These are phyloP conservation scores for Solanum clarkiae DNA, from an alignment of 257 asterid species.

Conservation along the genomic window DNA sequence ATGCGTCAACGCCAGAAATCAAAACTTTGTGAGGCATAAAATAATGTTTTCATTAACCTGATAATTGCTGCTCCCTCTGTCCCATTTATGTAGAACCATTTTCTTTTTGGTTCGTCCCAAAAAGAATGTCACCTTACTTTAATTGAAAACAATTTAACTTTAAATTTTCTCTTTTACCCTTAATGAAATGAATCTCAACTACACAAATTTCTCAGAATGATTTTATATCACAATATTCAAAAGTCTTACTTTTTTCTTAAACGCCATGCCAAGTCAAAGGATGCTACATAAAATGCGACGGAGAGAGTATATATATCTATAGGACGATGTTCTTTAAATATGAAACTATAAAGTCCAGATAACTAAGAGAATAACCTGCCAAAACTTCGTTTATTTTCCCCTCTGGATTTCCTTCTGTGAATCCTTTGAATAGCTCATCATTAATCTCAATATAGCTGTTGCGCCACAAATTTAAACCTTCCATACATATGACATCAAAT, in stretches of 20 bases:
- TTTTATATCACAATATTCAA: too few relatives aligned
- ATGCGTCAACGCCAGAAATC: neutral
- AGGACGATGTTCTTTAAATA: neutral
- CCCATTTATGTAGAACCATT: too few relatives aligned
- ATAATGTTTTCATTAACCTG: neutral
- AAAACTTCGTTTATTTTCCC: conserved; percentile 17
- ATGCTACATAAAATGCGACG: neutral
- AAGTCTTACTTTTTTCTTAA: too few relatives aligned
- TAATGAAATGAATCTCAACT: too few relatives aligned
- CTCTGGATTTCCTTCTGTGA: conserved; percentile 10
- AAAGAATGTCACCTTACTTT: too few relatives aligned
- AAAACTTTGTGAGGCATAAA: neutral
- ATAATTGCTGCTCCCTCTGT: neutral
- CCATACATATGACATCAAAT: conserved; percentile 7
- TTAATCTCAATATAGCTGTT: conserved; percentile 13
- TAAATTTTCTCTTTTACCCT: too few relatives aligned
- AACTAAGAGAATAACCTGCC: conserved; percentile 10
- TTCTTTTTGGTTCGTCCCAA: too few relatives aligned
- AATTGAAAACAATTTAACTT: too few relatives aligned
- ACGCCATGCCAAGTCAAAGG: too few relatives aligned
- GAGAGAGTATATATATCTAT: neutral
- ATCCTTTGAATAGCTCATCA: conserved; percentile 23
- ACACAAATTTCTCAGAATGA: too few relatives aligned
- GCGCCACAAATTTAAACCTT: conserved; percentile 24
- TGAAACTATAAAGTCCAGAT: neutral